Percentiles rank a stretch among this genome's conserved stretches.
Conservation (phyloP, 257 asterid species). For the Coffea eugenioides region DNA sequence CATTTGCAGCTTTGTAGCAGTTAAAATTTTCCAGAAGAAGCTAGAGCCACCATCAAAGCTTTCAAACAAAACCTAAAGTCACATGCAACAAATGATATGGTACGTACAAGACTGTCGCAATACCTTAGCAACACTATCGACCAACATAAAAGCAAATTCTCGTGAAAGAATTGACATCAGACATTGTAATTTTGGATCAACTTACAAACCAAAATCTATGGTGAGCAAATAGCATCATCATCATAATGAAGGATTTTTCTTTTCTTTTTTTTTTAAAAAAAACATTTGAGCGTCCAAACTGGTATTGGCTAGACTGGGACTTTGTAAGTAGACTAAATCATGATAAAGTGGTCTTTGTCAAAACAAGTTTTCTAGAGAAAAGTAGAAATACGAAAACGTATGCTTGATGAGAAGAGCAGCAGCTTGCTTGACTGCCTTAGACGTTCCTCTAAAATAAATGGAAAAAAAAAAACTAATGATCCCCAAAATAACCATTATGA, state of each 20-base stretch:
- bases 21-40: too few relatives aligned
- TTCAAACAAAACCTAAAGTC: too few relatives aligned
- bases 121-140: neutral
- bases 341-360: neutral
- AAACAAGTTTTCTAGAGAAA: neutral
- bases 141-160: constrained; percentile 7
- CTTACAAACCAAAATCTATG: neutral
- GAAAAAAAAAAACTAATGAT: too few relatives aligned
- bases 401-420: neutral
- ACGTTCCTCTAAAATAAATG: too few relatives aligned
- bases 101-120: neutral
- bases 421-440: too few relatives aligned
- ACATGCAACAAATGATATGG: too few relatives aligned
- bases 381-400: neutral
- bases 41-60: too few relatives aligned
- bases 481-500: too few relatives aligned
- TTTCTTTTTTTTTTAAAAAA: too few relatives aligned
- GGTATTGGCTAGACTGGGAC: too few relatives aligned
- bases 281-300: too few relatives aligned
- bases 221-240: neutral
- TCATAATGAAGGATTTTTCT: neutral
- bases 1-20: too few relatives aligned
- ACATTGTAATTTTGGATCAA: neutral
- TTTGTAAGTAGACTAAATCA: neutral
- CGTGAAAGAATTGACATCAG: constrained; percentile 16